Conservation (phyloP, 331 rosid genomes). For the Quercus lobata region DNA sequence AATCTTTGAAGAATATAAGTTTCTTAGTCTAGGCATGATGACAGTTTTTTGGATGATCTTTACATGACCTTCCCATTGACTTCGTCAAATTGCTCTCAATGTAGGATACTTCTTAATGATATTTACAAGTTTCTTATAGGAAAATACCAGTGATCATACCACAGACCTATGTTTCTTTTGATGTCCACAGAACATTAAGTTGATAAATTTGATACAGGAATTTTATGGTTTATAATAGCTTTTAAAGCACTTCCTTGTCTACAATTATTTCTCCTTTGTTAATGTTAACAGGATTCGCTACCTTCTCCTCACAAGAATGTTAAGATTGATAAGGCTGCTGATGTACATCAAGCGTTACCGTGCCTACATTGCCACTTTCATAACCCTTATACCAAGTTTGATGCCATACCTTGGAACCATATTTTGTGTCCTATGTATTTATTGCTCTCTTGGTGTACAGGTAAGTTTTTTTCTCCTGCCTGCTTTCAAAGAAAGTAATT, state of each 20-base stretch:
- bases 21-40: not conserved
- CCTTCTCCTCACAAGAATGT: conserved; percentile 93
- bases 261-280: conserved; percentile 7
- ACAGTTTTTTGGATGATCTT: not conserved
- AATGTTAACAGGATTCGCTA: conserved; percentile 81
- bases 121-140: not conserved
- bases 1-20: not conserved
- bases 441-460: conserved; percentile 92
- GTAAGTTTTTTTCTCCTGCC: conserved; percentile 36
- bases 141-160: not conserved
- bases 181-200: not conserved
- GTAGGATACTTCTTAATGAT: not conserved
- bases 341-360: conserved; percentile 76
- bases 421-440: conserved; percentile 75
- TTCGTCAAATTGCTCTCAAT: not conserved
- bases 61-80: not conserved
- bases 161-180: not conserved
- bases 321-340: conserved; percentile 84
- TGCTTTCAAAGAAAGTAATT: conserved; percentile 6
- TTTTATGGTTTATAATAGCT: not conserved
- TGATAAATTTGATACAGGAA: not conserved
- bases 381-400: conserved; percentile 91
- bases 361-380: conserved; percentile 87
- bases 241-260: not conserved
- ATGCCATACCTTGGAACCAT: conserved; percentile 98